Percentiles rank a stretch among this genome's conserved stretches.
Evolutionary conservation across 768 basidiomycete genomes (phyloP).

Genomic region (Stropharia rugosoannulata): DNA sequence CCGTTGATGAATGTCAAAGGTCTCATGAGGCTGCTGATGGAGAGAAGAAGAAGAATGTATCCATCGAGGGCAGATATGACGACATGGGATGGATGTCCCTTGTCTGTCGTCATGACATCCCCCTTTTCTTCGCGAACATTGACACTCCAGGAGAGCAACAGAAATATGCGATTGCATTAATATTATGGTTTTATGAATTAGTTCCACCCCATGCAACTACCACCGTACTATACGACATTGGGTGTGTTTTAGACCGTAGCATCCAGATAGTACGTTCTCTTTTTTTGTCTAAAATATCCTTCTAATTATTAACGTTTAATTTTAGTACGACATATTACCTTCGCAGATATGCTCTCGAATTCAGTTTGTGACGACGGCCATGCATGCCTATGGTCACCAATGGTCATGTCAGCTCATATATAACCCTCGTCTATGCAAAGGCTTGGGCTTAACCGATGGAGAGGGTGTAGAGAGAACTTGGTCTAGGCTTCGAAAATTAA

Average conservation of each 20-base stretch:
- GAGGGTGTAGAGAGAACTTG: constrained; percentile 34
- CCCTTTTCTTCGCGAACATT: constrained; percentile 38
- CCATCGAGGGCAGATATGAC: constrained; percentile 22
- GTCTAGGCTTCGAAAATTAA: constrained; percentile 30
- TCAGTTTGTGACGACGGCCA: constrained; percentile 28
- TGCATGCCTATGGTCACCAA: constrained; percentile 29
- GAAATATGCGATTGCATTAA: constrained; percentile 32
- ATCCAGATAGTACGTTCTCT: constrained; percentile 19
- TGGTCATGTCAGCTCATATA: constrained; percentile 24
- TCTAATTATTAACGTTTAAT: not conserved
- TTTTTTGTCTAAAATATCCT: not conserved
- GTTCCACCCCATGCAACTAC: constrained; percentile 28
- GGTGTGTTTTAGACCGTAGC: constrained; percentile 32
- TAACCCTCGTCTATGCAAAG: constrained; percentile 26
- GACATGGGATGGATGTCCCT: constrained; percentile 36
- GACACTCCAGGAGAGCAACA: constrained; percentile 23
- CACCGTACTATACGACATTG: constrained; percentile 30
- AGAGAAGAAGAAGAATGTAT: constrained; percentile 17
- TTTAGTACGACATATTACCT: constrained; percentile 25
- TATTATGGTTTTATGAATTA: constrained; percentile 22
- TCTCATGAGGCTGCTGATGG: constrained; percentile 29
- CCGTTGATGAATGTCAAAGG: constrained; percentile 32
- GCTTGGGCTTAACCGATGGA: constrained; percentile 32
- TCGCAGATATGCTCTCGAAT: constrained; percentile 17
- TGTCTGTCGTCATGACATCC: constrained; percentile 36